phyloP scores from a whole-genome alignment of 2,329 filamentous ascomycete genomes.

The Drechslerella stenobrocha region DNA sequence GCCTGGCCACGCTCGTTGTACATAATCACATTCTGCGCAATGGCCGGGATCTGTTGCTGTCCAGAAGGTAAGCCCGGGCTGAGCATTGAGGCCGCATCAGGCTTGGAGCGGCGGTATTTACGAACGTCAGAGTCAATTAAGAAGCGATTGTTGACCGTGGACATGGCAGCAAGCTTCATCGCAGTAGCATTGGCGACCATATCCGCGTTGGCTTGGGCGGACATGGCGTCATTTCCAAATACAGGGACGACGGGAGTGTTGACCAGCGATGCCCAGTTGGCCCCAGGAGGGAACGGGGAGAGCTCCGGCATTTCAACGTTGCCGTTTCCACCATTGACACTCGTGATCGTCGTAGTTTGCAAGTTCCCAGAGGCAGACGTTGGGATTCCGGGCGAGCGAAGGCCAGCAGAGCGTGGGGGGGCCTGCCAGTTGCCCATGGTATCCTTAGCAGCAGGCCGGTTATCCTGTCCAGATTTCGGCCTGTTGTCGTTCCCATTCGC shows the following conservation, averaged over 20 bases:
- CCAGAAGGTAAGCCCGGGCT: conserved; percentile 59
- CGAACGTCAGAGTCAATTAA: conserved; percentile 87
- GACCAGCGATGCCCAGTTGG: conserved; percentile 98
- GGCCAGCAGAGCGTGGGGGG: conserved; percentile 71
- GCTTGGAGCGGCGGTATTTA: conserved; percentile 88
- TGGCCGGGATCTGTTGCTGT: conserved; percentile 67
- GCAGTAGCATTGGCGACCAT: conserved; percentile 99
- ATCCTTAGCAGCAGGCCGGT: conserved; percentile 59
- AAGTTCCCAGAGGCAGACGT: conserved; percentile 41
- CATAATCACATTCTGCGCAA: conserved; percentile 80
- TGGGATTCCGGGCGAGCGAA: conserved; percentile 77
- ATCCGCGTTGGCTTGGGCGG: conserved; percentile 74
- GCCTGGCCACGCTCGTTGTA: conserved; percentile 86
- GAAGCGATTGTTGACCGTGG: conserved; percentile 97
- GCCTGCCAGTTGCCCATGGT: conserved; percentile 96
- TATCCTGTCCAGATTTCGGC: conserved; percentile 44
- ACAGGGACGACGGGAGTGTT: conserved; percentile 94
- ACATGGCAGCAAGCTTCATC: conserved; percentile 96
- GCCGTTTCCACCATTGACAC: conserved; percentile 67
- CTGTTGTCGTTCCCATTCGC: conserved; percentile 56
- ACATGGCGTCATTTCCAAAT: conserved; percentile 67
- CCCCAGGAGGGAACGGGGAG: conserved; percentile 79
- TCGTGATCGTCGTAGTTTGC: conserved; percentile 70
- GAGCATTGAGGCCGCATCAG: conserved; percentile 65
- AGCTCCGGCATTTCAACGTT: conserved; percentile 75